A percentile compares a stretch with the other conserved stretches of the same genome.
Conservation (phyloP, 805 yeast species). For the Lipomyces oligophaga region DNA sequence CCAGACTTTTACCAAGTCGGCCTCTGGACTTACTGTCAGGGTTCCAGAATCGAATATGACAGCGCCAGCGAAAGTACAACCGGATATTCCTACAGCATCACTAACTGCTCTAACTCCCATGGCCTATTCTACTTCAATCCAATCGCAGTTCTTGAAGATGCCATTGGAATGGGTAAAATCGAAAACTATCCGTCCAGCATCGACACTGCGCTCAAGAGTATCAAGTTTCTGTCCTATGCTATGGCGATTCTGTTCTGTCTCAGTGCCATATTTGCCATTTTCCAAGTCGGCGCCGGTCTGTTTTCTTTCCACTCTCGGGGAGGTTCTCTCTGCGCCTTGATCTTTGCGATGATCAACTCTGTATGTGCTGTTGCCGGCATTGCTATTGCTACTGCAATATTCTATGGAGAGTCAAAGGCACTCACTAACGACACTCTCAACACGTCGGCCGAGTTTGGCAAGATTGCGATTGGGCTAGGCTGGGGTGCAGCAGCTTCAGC, state of each 20-base stretch:
- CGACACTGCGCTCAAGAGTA: conserved; percentile 52
- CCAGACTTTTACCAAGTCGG: conserved; percentile 53
- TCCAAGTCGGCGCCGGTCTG: conserved; percentile 42
- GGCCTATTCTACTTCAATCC: conserved; percentile 59
- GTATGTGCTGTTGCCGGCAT: conserved; percentile 45
- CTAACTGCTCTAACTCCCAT: conserved; percentile 53
- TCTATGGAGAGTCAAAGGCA: conserved; percentile 45
- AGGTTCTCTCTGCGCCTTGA: conserved; percentile 45
- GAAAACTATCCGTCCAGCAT: conserved; percentile 40
- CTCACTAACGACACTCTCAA: conserved; percentile 52
- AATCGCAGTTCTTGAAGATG: conserved; percentile 36
- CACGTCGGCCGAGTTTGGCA: conserved; percentile 49
- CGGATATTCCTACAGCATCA: conserved; percentile 38
- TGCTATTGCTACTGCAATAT: conserved; percentile 62
- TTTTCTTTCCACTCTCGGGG: conserved; percentile 47
- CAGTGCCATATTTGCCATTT: conserved; percentile 45
- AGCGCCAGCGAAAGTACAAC: too few relatives aligned
- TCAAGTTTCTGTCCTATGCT: conserved; percentile 51
- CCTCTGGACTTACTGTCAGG: conserved; percentile 62
- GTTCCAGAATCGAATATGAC: too few relatives aligned
- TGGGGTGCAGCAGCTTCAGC: conserved; percentile 62
- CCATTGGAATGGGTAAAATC: conserved; percentile 29
- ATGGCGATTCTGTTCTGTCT: conserved; percentile 54
- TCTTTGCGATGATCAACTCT: conserved; percentile 41
- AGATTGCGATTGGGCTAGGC: conserved; percentile 51